phyloP scores from a whole-genome alignment of 257 asterid genomes.

The Solanum neorickii region DNA sequence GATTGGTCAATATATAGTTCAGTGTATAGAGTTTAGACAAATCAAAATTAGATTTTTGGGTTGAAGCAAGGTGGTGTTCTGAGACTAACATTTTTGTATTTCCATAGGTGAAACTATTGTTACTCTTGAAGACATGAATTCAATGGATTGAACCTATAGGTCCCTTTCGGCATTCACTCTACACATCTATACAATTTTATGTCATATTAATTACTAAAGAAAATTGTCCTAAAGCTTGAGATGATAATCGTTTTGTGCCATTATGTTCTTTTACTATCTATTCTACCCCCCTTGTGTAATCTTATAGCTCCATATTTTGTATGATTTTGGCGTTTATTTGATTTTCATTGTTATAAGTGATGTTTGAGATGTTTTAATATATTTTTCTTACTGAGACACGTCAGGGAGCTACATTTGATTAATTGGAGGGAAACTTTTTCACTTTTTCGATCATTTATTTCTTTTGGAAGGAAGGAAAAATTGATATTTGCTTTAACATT shows the following conservation, averaged over 20 bases:
- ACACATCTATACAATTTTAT: background rate
- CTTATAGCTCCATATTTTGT: background rate
- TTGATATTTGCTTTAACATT: background rate
- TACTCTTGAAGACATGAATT: too few relatives aligned
- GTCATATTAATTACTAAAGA: background rate
- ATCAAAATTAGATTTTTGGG: too few relatives aligned
- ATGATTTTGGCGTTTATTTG: background rate
- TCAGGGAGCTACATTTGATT: background rate
- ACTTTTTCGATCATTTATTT: background rate
- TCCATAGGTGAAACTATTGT: too few relatives aligned
- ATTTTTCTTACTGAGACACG: background rate
- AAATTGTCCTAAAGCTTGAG: background rate
- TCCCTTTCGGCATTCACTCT: background rate
- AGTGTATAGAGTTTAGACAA: too few relatives aligned
- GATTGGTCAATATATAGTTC: too few relatives aligned
- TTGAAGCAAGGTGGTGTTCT: too few relatives aligned
- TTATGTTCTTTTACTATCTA: background rate
- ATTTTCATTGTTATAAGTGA: background rate
- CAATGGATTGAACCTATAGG: too few relatives aligned
- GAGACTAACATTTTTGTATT: too few relatives aligned
- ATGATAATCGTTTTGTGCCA: background rate
- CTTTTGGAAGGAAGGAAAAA: background rate
- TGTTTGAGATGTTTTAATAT: background rate
- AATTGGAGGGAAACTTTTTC: background rate
- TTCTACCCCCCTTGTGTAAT: background rate